A percentile compares a stretch with the other conserved stretches of the same genome.
These are phyloP conservation scores for Aureobasidium sp. DNA, from an alignment of 2,329 filamentous ascomycete species.

Conservation along the genomic window DNA sequence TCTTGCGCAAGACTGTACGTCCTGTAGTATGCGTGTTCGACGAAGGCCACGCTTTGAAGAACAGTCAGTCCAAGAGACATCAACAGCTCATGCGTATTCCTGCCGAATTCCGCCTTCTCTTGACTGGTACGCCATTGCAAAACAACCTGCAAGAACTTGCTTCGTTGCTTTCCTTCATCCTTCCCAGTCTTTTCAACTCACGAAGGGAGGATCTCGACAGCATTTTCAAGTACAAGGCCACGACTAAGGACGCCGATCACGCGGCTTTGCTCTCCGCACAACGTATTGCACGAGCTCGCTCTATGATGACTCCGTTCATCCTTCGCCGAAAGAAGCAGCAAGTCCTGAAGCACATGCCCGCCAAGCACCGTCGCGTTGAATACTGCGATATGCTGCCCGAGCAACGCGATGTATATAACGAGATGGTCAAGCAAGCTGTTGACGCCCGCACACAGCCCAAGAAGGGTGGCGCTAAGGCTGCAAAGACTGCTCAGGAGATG, in stretches of 20 bases:
- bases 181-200: slow-evolving; percentile 67
- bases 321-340: slow-evolving; percentile 88
- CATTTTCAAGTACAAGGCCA: slow-evolving; percentile 88
- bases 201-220: slow-evolving; percentile 69
- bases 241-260: slow-evolving; percentile 65
- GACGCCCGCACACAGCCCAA: slow-evolving; percentile 29
- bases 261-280: slow-evolving; percentile 78
- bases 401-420: slow-evolving; percentile 66
- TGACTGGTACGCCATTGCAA: slow-evolving; percentile 85
- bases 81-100: slow-evolving; percentile 67
- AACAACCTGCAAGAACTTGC: slow-evolving; percentile 92
- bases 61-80: slow-evolving; percentile 73
- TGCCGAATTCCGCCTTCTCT: slow-evolving; percentile 73
- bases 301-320: slow-evolving; percentile 92
- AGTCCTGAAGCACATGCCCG: slow-evolving; percentile 72
- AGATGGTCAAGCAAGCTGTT: slow-evolving; percentile 54
- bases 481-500: slow-evolving; percentile 37
- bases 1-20: slow-evolving; percentile 47
- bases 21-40: slow-evolving; percentile 68
- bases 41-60: slow-evolving; percentile 90
- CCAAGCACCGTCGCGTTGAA: slow-evolving; percentile 68
- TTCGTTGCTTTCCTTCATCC: slow-evolving; percentile 85
- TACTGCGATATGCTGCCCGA: slow-evolving; percentile 68
- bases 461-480: neutral
- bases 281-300: slow-evolving; percentile 75